Evolutionary conservation across 2,329 filamentous ascomycete species (phyloP).

Genomic region (Davidsoniella australis): DNA sequence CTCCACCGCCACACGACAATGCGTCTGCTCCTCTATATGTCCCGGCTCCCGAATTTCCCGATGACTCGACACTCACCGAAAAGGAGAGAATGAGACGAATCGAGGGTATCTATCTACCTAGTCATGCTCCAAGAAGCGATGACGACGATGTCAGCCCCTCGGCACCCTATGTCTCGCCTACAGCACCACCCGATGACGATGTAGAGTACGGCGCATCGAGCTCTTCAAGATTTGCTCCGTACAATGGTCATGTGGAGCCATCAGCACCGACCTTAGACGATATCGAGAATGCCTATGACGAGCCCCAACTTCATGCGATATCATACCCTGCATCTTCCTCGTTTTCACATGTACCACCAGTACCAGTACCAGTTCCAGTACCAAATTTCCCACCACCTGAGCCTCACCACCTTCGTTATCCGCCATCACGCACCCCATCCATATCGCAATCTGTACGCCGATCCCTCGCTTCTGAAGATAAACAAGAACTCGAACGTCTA

Average conservation of each 20-base stretch:
- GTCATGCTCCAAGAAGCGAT: conserved; percentile 36
- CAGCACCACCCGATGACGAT: conserved; percentile 15
- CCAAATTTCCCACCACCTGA: conserved; percentile 16
- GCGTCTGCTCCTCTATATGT: conserved; percentile 43
- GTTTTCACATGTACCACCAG: conserved; percentile 13
- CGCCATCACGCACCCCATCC: background rate
- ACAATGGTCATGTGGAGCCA: background rate
- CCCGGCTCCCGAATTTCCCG: conserved; percentile 40
- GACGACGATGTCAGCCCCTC: conserved; percentile 21
- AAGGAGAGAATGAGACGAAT: conserved; percentile 66
- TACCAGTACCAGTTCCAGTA: conserved; percentile 13
- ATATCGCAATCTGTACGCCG: background rate
- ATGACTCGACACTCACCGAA: conserved; percentile 52
- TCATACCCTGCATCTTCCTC: background rate
- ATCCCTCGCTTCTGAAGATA: conserved; percentile 42
- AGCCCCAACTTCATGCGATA: conserved; percentile 13
- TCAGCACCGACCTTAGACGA: conserved; percentile 7
- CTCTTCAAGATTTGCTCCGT: no score
- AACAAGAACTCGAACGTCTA: conserved; percentile 56
- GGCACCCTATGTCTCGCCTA: conserved; percentile 16
- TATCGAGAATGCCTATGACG: conserved; percentile 7
- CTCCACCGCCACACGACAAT: conserved; percentile 25
- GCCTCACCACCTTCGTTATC: conserved; percentile 1
- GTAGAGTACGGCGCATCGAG: conserved; percentile 25
- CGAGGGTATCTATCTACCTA: conserved; percentile 66